phyloP scores from a whole-genome alignment of 495 filamentous ascomycete species.

The Xylaria acuta region DNA sequence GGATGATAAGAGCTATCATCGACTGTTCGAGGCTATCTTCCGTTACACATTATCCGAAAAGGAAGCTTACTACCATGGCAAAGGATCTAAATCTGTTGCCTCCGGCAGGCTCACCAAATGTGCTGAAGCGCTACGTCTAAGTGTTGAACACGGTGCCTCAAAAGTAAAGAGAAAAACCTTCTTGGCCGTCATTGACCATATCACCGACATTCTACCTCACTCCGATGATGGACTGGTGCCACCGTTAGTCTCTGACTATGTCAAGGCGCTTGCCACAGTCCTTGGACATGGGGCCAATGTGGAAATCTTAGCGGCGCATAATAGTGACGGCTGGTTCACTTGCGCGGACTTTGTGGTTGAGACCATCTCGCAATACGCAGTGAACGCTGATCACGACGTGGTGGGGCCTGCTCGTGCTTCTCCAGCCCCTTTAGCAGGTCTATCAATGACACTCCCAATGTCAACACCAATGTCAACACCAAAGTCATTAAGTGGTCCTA shows the following conservation, averaged over 20 bases:
- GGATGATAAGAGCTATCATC: conserved; percentile 79
- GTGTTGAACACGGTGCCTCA: conserved; percentile 69
- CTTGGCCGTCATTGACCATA: conserved; percentile 77
- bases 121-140: conserved; percentile 73
- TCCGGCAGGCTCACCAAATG: conserved; percentile 68
- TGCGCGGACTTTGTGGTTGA: conserved; percentile 72
- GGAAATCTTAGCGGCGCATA: conserved; percentile 68
- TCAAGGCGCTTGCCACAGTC: conserved; percentile 72
- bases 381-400: conserved; percentile 44
- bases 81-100: conserved; percentile 58
- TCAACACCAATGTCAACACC: conserved; percentile 40
- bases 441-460: conserved; percentile 34
- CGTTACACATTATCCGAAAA: conserved; percentile 70
- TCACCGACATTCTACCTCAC: conserved; percentile 73
- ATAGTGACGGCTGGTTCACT: conserved; percentile 68
- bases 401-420: conserved; percentile 46
- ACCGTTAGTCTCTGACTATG: conserved; percentile 78
- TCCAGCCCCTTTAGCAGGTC: conserved; percentile 45
- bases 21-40: conserved; percentile 83
- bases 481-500: conserved; percentile 36
- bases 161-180: conserved; percentile 78
- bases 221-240: conserved; percentile 68
- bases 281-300: conserved; percentile 76
- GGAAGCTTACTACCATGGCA: conserved; percentile 61
- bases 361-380: conserved; percentile 52